Base-by-base conservation (phyloP, 2,329 filamentous ascomycete genomes). In the Sclerotinia sclerotiorum region DNA sequence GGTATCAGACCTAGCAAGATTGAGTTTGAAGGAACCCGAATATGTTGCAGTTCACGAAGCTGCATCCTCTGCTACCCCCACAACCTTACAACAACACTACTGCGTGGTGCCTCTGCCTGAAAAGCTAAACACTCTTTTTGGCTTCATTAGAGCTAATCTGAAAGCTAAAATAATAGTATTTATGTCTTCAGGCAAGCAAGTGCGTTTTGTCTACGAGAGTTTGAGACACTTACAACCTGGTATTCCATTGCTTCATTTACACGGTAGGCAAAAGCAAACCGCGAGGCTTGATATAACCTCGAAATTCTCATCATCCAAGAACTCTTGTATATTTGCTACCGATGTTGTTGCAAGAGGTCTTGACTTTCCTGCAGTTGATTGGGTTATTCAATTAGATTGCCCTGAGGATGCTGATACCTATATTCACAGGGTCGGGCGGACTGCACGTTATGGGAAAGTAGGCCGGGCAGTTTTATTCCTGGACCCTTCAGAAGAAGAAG, bases 341-440 rank as follows among this genome's bases (percentile, higher is more conserved):
- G 95, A 99, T 77, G 93, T 99, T 7, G 93, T 96, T 5, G 95
- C 95, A 0, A 87, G 95, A 79, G 95, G 95, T 72, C 86, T 99
- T 17, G 95, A 99, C 79, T 98, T 99, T 77, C 95, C 95, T 0
- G 90, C 93, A 3, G 95, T 99, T 0, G 95, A 99, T 78, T 99
- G 95, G 91, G 95, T 99, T 6, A 93, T 99, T n/a, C 95, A 99
- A 78, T 85, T 92, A n/a, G 95, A 99, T 78, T 97, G 92, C 73
- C 95, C 95, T 0, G 95, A 99, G 79, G 94, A 99, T 78, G 91
- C 92, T 5, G 95, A 98, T 76, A 99, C 95, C 0, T 99, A 99
- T 76, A 98, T 99, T 73, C 95, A 99, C 80, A 88, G 95, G 69
- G 94, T 97, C 5, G 95, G 95, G 1, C 88, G 95, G 42, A 98